phyloP scores from a whole-genome alignment of 2,329 filamentous ascomycete species.

The Elsinoe batatas region DNA sequence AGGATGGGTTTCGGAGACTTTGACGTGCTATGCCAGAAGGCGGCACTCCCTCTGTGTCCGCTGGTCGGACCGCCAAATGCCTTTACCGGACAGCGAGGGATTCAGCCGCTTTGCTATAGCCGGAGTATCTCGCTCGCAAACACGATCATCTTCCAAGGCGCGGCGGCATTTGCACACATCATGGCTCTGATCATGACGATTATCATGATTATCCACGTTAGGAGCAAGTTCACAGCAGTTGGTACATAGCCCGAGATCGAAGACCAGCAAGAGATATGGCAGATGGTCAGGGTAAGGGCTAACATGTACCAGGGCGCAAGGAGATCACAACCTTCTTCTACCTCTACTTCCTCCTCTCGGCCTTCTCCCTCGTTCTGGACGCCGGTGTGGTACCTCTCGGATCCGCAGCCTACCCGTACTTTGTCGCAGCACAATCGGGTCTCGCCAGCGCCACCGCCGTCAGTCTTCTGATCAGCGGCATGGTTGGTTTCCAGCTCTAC shows the following conservation, averaged over 20 bases:
- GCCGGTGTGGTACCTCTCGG: slow-evolving; percentile 83
- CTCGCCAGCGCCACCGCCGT: slow-evolving; percentile 77
- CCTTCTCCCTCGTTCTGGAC: slow-evolving; percentile 81
- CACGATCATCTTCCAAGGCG: slow-evolving; percentile 95
- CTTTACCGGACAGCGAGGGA: slow-evolving; percentile 52
- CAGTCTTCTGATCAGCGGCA: slow-evolving; percentile 89
- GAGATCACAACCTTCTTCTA: slow-evolving; percentile 90
- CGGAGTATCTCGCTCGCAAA: slow-evolving; percentile 93
- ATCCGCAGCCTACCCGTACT: slow-evolving; percentile 75
- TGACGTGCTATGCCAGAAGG: slow-evolving; percentile 71
- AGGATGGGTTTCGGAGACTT: slow-evolving; percentile 90
- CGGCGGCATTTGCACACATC: slow-evolving; percentile 86
- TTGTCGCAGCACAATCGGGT: slow-evolving; percentile 78
- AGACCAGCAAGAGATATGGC: not conserved
- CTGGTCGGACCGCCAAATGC: slow-evolving; percentile 66
- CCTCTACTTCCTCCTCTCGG: slow-evolving; percentile 82
- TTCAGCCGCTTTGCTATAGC: slow-evolving; percentile 85
- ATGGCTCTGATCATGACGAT: slow-evolving; percentile 83
- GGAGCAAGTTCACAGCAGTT: slow-evolving; percentile 96
- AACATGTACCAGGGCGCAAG: slow-evolving; percentile 45
- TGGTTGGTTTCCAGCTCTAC: slow-evolving; percentile 96
- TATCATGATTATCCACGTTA: slow-evolving; percentile 93
- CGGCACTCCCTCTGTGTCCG: slow-evolving; percentile 77
- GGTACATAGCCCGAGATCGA: slow-evolving; percentile 48
- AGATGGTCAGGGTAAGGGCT: not conserved